Evolutionary conservation across 495 filamentous ascomycete genomes (phyloP), one percentile per base, ranked within the genome.

Genomic region (Aspergillus heteromorphus): DNA sequence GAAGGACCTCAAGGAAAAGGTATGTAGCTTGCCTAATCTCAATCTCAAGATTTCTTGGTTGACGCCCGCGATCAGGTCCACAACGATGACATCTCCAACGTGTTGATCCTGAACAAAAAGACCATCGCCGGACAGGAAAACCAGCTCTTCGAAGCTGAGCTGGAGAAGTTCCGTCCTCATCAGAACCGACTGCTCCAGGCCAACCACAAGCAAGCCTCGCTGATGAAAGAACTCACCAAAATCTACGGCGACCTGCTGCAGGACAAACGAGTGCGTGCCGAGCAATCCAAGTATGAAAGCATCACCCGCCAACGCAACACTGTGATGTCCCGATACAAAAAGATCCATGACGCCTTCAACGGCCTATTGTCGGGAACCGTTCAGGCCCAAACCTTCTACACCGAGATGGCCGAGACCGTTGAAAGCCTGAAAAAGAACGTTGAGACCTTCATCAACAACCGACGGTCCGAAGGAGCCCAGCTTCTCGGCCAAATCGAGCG

Each of bases 1-100:
- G 58, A 96, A 96, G 71, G 93, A 98, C 69, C 73, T 97, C 53
- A 98, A 97, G 70, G 91, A 96, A 45, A 97, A 95, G 85, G 93
- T 95, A 69, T 54, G 76, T 60, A n/a, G 43, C 1, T 52, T n/a
- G 11, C 16, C 7, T 0, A 17, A 2, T 11, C 41, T 10, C 30
- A 20, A 45, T 23, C 13, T 6, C 18, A 45, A 23, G 30, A 54
- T 2, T 30, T 10, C 17, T 27, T 20, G 48, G 45, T 48, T 62
- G 40, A 63, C 42, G 21, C 8, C 1, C 18, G 4, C 29, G 2
- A 40, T 30, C 53, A 98, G 92, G 86, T 92, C 45, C 93, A 93
- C 71, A 87, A 85, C 62, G 95, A 98, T 61, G 95, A 98, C 63
- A 97, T 97, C 57, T 96, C 92, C 11, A 92, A 95, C 63, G 91